Evolutionary conservation across 371 early-diverging fungal species (phyloP), one percentile per base, ranked within the genome.

Genomic region (Mucor plumbeus): DNA sequence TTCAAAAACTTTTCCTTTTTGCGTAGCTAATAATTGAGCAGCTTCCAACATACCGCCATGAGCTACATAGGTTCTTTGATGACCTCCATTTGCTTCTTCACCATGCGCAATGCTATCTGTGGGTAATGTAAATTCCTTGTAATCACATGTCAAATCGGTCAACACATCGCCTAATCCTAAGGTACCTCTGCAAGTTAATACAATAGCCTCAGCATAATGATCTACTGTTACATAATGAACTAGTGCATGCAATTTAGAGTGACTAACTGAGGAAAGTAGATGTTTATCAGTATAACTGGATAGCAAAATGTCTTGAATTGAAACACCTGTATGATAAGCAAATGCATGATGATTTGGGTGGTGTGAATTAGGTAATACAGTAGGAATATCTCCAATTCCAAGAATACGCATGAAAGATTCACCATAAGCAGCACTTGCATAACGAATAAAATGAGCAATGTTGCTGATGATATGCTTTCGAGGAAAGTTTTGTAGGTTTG

Each of bases 111-210:
- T 15, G 3, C 60, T 39, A 19, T 76, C 80, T 2, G 74, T 69
- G 0, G 80, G 79, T 39, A 93, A 70, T 0, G 69, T 65, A 47
- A 95, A 77, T n/a, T 88, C 81, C 53, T 85, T 82, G 75, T 94
- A 95, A 39, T 87, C 87, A 64, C 94, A 94, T 10, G 92, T 90
- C 56, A 96, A 82, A 75, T 97, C 96, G 8, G 95, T 92, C 60
- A 97, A 73, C 15, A 94, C 76, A 67, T 97, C 97, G 5, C 90
- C 89, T 58, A 96, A 76, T 0, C 95, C 95, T 9, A 96, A 82
- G 1, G 97, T 97, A 8, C 97, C 97, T 1, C 97, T 91, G 60
- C 94, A 91, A 0, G 96, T 93, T 14, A 97, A 64, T 0, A 96
- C 94, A 11, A 97, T 85, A 1, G 91, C 81, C 47, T 87, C 77